Evolutionary conservation across 2,329 filamentous ascomycete species (phyloP).

Genomic region (Fusarium annulatum): DNA sequence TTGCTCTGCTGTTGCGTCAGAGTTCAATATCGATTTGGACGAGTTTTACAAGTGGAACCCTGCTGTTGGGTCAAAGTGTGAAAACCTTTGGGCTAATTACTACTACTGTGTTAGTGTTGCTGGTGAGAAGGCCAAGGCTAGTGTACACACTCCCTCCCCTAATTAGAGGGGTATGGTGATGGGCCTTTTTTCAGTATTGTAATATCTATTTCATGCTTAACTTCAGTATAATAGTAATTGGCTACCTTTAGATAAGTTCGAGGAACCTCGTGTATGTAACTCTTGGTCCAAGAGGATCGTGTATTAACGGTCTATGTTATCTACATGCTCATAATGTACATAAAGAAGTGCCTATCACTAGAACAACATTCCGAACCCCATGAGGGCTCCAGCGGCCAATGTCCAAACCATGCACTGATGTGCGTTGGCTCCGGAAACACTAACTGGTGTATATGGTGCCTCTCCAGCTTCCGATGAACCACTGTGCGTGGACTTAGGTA

Average conservation of each 20-base stretch:
- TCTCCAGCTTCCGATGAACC: not conserved
- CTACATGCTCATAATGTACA: not conserved
- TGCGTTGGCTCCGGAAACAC: not conserved
- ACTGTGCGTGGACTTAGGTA: not conserved
- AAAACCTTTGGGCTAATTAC: not conserved
- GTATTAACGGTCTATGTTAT: not conserved
- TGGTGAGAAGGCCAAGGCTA: not conserved
- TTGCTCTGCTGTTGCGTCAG: not conserved
- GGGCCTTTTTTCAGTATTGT: no score
- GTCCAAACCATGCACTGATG: not conserved
- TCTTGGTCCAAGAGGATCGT: accelerated
- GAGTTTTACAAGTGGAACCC: not conserved
- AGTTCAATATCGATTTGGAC: not conserved
- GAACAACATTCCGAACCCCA: not conserved
- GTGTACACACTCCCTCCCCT: not conserved
- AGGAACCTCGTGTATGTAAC: no score
- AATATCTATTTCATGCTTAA: no score
- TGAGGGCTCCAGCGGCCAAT: not conserved
- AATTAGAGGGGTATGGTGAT: no score
- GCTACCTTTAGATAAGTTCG: no score
- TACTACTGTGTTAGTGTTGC: not conserved
- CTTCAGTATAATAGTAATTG: not conserved
- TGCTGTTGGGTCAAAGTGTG: not conserved
- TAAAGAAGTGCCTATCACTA: accelerated
- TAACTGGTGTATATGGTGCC: not conserved